Evolutionary conservation across 2,329 filamentous ascomycete genomes (phyloP), one percentile per base, ranked within the genome.

Genomic region (Penicillium sp.): DNA sequence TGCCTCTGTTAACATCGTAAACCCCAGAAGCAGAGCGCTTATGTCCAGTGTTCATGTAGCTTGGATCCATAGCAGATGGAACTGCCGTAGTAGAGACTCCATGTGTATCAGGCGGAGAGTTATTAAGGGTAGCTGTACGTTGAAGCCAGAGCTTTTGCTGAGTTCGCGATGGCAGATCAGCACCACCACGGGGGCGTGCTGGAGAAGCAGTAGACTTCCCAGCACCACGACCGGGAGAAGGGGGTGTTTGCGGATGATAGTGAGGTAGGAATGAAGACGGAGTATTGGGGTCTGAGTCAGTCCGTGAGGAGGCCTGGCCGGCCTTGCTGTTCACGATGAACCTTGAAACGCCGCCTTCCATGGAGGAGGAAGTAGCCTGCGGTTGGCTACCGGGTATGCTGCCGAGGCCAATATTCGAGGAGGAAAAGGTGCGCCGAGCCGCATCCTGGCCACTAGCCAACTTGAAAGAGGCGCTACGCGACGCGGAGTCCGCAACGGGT

Each of bases 71-170:
- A 1, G 59, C 53, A 3, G 70, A 63, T 6, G 68, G 63, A 16
- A 70, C 58, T 1, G 58, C 57, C 16, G 59, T 52, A 3, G 64
- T 40, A 4, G 65, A 50, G 7, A 62, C 52, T 20, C 66, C 67
- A 58, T 69, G 66, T 11, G 56, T 50, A 47, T 72, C 69, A 4
- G 69, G 69, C 14, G 71, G 69, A 4, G 72, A 73, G 39, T 70
- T 72, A 26, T 71, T 71, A 13, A 72, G 57, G 9, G 69, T 63
- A 20, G 71, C 70, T 9, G 71, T 73, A 37, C 72, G 67, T 48
- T 75, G 71, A 34, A 75, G 63, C 68, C 72, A 74, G 10, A 75
- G 64, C 49, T 73, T 73, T 52, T 74, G 72, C 51, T 75, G 71
- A 4, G 72, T 75, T 40, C 72, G 66, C n/a, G 72, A 74, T 14